phyloP scores from a whole-genome alignment of 441 rosid genomes.

The Bocquillonia castaneifolia region DNA sequence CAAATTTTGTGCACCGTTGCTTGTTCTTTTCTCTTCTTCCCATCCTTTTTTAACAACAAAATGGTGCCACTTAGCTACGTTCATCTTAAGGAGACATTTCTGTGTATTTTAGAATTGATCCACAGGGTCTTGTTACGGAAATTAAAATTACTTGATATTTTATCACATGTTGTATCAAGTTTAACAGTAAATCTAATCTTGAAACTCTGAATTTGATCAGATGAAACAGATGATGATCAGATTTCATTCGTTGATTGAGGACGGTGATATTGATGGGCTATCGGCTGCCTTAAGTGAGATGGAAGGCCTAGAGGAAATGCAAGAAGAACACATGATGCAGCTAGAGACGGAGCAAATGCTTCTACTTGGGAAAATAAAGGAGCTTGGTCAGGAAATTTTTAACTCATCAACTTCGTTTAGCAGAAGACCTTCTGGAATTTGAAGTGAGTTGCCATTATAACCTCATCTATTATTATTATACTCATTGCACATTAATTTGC shows the following conservation, averaged over 20 bases:
- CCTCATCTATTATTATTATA: not conserved
- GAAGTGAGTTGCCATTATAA: not conserved
- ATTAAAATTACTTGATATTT: too few relatives aligned
- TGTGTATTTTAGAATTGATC: too few relatives aligned
- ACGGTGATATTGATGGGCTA: constrained; percentile 55
- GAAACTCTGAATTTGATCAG: constrained; percentile 19
- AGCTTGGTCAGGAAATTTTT: constrained; percentile 78
- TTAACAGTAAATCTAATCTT: not conserved
- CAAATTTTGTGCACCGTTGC: too few relatives aligned
- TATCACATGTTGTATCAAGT: not conserved
- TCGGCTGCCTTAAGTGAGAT: constrained; percentile 56
- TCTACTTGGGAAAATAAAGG: constrained; percentile 72
- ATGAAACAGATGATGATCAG: constrained; percentile 62
- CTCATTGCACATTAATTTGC: too few relatives aligned
- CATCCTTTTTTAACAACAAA: too few relatives aligned
- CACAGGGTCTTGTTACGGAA: too few relatives aligned
- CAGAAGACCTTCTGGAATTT: constrained; percentile 37
- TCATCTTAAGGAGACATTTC: too few relatives aligned
- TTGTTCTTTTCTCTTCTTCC: too few relatives aligned
- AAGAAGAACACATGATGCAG: constrained; percentile 73
- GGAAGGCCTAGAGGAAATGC: constrained; percentile 65
- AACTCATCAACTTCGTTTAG: constrained; percentile 46
- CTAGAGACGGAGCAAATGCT: constrained; percentile 81
- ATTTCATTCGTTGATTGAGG: constrained; percentile 55
- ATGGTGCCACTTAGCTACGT: too few relatives aligned